Percentiles rank a stretch among this genome's conserved stretches.
Conservation (phyloP, 139 green algal species). For the Parachlorella kessleri region DNA sequence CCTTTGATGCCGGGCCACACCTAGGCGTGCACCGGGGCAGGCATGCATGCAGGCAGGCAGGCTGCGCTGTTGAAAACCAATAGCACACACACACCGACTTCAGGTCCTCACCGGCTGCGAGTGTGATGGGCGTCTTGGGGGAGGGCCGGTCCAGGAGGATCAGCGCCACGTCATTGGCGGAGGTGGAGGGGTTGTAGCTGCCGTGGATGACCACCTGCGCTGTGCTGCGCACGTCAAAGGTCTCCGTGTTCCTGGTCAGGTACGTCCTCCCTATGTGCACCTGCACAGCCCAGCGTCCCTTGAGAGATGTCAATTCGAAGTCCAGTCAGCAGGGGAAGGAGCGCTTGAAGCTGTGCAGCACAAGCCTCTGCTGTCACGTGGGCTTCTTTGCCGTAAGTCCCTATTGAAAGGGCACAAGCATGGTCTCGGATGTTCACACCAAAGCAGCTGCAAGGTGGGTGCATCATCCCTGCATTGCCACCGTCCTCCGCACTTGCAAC, state of each 20-base stretch:
- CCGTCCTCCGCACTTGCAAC: background rate
- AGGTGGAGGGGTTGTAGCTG: background rate
- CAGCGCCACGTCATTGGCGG: background rate
- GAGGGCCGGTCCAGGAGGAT: background rate
- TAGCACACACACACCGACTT: too few relatives aligned
- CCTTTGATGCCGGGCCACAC: too few relatives aligned
- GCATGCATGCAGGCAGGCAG: too few relatives aligned
- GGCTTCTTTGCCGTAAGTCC: background rate
- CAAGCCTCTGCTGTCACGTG: background rate
- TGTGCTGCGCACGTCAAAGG: conserved; percentile 7
- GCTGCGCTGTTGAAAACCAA: too few relatives aligned
- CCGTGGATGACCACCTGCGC: background rate
- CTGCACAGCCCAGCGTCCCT: background rate
- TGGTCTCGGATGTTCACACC: background rate
- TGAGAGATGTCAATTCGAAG: background rate
- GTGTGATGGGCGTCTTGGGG: background rate
- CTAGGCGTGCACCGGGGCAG: too few relatives aligned
- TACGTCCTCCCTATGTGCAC: conserved; percentile 14
- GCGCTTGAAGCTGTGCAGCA: background rate
- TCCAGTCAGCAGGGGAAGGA: background rate
- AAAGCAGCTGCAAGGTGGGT: too few relatives aligned
- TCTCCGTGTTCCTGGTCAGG: background rate
- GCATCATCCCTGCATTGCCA: background rate
- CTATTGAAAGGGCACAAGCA: background rate
- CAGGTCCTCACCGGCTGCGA: background rate